A percentile compares a stretch with the other conserved stretches of the same genome.
phyloP scores from a whole-genome alignment of 176 grass and related monocot species.

The Phragmites australis region DNA sequence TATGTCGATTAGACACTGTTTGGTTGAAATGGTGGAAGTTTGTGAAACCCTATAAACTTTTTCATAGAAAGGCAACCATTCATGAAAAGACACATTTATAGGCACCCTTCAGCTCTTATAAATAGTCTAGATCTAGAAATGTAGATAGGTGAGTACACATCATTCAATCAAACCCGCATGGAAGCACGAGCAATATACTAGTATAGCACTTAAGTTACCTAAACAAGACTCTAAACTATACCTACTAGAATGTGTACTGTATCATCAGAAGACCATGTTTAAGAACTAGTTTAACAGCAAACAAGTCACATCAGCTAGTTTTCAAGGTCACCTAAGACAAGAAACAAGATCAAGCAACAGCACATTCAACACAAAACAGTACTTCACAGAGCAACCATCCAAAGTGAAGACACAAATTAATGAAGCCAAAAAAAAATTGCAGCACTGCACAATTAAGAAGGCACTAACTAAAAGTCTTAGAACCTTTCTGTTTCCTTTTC shows the following conservation, averaged over 20 bases:
- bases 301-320: constrained; percentile 1
- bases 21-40: background rate
- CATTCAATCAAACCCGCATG: background rate
- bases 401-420: background rate
- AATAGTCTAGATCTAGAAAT: background rate
- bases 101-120: background rate
- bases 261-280: background rate
- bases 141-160: background rate
- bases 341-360: constrained; percentile 4
- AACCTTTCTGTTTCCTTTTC: constrained; percentile 9
- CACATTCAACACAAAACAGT: background rate
- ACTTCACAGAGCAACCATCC: background rate
- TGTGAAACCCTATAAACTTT: background rate
- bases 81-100: background rate
- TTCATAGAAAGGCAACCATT: background rate
- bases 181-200: background rate
- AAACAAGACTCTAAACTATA: background rate
- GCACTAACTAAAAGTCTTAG: constrained; percentile 13
- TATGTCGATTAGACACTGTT: background rate
- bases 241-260: background rate
- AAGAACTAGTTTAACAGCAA: background rate
- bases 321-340: background rate
- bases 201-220: background rate
- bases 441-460: background rate
- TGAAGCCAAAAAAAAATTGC: background rate